Base-by-base conservation (phyloP, 257 asterid species). In the Linaria vulgaris region DNA sequence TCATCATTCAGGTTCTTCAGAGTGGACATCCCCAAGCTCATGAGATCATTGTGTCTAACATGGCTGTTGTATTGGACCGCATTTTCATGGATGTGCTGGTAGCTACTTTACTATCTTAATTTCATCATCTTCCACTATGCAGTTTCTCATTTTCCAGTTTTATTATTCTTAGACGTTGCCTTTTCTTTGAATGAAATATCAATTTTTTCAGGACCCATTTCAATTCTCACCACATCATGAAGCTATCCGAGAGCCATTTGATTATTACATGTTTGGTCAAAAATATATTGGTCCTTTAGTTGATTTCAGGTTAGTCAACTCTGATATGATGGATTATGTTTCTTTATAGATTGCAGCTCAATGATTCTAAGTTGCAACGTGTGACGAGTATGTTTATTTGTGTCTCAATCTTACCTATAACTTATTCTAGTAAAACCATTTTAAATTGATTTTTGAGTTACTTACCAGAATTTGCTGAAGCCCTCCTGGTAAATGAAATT, bases 211-310 rank as follows among this genome's bases (percentile, higher is more conserved):
- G 95, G 94, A 87, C 59, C 82, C 97, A 21, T 89, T 80, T 79
- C 89, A 82, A 45, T 86, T 89, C 76, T 72, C 81, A 53, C 85
- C 95, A 21, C 46, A 81, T 73, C 97, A 89, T 73, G 63, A 72
- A 76, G 95, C 97, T 78, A 78, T 89, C 70, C 89, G 97, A 62
- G 89, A 86, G 69, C 97, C 97, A 66, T 89, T 87, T 74, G 97
- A 89, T 76, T 89, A 89, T 81, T 89, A 81, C 83, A 61, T 69
- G 72, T 89, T 87, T 70, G 97, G 90, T 56, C 95, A 89, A 71
- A 80, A 82, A 62, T 89, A 89, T 68, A 80, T 87, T 59, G 74
- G 75, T 21, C 89, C 95, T 20, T 71, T 89, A 72, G 24, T 84
- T 76, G 97, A 89, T 74, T 84, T 89, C 86, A 84, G 90, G 96